Evolutionary conservation across 495 filamentous ascomycete species (phyloP).

Genomic region (Penicillium daleae): DNA sequence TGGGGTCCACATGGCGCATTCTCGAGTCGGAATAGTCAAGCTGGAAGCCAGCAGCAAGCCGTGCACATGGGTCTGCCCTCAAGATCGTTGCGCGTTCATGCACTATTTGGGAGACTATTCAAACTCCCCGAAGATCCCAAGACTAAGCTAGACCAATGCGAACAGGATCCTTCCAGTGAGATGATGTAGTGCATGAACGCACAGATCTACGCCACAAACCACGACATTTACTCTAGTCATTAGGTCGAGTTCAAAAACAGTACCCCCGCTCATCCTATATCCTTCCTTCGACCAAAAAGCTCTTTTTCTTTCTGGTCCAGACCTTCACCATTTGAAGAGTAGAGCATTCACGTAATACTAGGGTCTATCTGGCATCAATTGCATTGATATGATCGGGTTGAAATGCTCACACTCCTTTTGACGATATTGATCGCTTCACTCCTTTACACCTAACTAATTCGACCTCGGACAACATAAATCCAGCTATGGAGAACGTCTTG

Average conservation of each 20-base stretch:
- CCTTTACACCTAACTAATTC: conserved; percentile 5
- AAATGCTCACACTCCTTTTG: conserved; percentile 6
- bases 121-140: conserved; percentile 12
- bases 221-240: not conserved
- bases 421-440: conserved; percentile 6
- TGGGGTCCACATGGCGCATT: conserved; percentile 18
- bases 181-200: conserved; percentile 17
- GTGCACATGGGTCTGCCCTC: not conserved
- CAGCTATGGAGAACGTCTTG: conserved; percentile 25
- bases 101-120: conserved; percentile 31
- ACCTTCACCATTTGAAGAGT: not conserved
- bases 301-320: not conserved
- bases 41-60: conserved; percentile 1
- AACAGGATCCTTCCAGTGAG: not conserved
- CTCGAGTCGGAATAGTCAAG: not conserved
- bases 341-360: not conserved
- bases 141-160: conserved; percentile 1
- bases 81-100: conserved; percentile 20
- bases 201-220: conserved; percentile 20
- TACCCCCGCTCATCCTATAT: conserved; percentile 4
- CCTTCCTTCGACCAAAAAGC: not conserved
- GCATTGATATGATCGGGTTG: not conserved
- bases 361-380: not conserved
- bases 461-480: not conserved
- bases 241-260: conserved; percentile 6